Evolutionary conservation across 108 stramenopile species (phyloP), one percentile per base, ranked within the genome.

Genomic region (Nitzschia sp.): DNA sequence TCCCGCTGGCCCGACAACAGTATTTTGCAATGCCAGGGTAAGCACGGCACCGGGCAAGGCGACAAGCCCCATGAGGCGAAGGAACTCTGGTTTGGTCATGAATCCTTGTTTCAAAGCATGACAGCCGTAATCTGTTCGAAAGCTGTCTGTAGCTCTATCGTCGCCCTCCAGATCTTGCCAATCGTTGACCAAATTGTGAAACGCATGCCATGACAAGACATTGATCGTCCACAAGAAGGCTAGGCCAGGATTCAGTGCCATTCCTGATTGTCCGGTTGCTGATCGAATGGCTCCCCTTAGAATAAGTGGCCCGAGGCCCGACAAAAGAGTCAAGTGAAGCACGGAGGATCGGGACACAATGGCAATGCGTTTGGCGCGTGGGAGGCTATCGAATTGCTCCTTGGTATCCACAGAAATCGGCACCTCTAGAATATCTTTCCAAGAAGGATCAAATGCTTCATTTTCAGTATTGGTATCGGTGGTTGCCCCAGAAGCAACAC

Each of bases 131-230:
- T 58, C 56, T 23, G 56, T 32, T 29, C 56, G 56, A 58, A 58
- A 58, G 56, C 56, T 58, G 3, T n/a, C 56, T 29, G 28, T 13
- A 18, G 56, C 26, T n/a, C 21, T 24, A n/a, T 58, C 56, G 27
- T 58, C 56, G 21, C n/a, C 56, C 11, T 58, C 56, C 56, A 58
- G n/a, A n/a, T 58, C 56, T n/a, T 58, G 56, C 56, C 56, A 58
- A n/a, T 58, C 56, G 56, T 58, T 58, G 30, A 58, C 30, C 56
- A 58, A 32, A n/a, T 58, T 58, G 28, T 58, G 56, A n/a, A 58
- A 58, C 8, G 56, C 56, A 28, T 58, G 56, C 56, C 56, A 58
- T 4, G 56, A 58, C 15, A 33, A 11, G 9, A 58, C 28, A 58
- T 29, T 33, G 15, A 58, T 32, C 31, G 56, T 58, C 56, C 56